A percentile compares a stretch with the other conserved stretches of the same genome.
These are phyloP conservation scores for Coemansia sp. DNA, from an alignment of 192 early-diverging fungal species.

Conservation along the genomic window DNA sequence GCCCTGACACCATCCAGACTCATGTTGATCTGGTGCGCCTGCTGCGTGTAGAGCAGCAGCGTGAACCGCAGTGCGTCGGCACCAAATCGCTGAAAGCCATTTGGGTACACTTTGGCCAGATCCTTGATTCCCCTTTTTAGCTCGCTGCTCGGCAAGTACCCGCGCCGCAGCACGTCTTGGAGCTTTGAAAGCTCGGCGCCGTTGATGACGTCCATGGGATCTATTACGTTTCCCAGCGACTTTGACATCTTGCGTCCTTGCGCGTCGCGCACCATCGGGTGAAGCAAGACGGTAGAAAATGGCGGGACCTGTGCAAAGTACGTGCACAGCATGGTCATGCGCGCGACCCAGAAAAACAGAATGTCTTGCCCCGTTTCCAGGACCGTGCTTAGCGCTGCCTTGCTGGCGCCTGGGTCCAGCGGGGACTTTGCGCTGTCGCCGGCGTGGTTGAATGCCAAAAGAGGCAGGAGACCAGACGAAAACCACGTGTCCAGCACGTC, in stretches of 20 bases:
- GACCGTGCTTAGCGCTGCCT: conserved; percentile 64
- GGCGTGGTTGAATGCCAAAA: conserved; percentile 64
- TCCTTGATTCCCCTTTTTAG: conserved; percentile 66
- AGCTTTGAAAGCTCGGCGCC: conserved; percentile 66
- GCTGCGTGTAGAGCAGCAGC: conserved; percentile 69
- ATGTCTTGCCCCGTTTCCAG: conserved; percentile 98
- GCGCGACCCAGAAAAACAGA: conserved; percentile 97
- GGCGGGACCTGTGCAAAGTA: conserved; percentile 80
- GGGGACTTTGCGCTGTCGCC: conserved; percentile 28
- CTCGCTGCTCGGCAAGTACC: conserved; percentile 79
- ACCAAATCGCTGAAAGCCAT: conserved; percentile 89
- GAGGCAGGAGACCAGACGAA: conserved; percentile 90
- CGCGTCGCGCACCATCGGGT: conserved; percentile 84
- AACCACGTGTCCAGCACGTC: conserved; percentile 99
- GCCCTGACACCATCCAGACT: conserved; percentile 85
- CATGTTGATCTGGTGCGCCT: conserved; percentile 92
- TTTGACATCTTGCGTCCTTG: conserved; percentile 85
- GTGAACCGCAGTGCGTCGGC: conserved; percentile 85
- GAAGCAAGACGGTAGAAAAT: conserved; percentile 88
- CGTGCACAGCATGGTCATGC: conserved; percentile 96
- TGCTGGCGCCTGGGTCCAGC: conserved; percentile 26
- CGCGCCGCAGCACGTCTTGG: conserved; percentile 66
- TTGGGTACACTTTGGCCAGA: conserved; percentile 80
- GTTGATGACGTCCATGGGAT: conserved; percentile 68
- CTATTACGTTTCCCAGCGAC: conserved; percentile 79